Evolutionary conservation across 2,329 filamentous ascomycete genomes (phyloP).

Genomic region (Coniochaeta prunicola): DNA sequence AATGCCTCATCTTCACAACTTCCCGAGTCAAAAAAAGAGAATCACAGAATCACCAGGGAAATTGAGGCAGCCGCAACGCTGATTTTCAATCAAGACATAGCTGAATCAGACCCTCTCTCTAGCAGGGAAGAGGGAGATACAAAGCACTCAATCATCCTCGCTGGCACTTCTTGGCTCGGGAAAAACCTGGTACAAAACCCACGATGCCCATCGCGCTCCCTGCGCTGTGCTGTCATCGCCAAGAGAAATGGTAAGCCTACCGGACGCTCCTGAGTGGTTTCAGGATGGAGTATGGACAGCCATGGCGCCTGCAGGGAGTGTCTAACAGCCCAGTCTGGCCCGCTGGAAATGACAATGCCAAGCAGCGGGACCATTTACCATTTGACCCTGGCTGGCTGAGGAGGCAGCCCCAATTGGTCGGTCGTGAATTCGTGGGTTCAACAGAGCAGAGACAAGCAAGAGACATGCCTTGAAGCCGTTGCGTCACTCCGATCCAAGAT

Average conservation of each 20-base stretch:
- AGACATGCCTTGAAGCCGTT: background rate
- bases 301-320: background rate
- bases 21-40: background rate
- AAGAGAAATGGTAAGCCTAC: background rate
- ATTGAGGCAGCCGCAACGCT: background rate
- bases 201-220: background rate
- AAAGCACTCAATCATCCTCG: background rate
- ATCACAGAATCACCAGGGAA: background rate
- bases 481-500: background rate
- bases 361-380: background rate
- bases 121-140: background rate
- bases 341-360: background rate
- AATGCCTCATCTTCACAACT: background rate
- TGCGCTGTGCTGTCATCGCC: conserved; percentile 1
- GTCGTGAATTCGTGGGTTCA: background rate
- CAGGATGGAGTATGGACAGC: background rate
- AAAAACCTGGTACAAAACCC: background rate
- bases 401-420: background rate
- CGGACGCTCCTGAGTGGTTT: background rate
- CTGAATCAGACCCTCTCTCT: background rate
- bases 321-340: background rate
- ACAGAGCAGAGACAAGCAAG: background rate
- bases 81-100: background rate
- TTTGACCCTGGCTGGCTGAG: background rate
- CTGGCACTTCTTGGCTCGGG: background rate